Percentiles rank a stretch among this genome's conserved stretches.
These are phyloP conservation scores for Aspergillus melleus DNA, from an alignment of 2,329 filamentous ascomycete genomes.

Conservation along the genomic window DNA sequence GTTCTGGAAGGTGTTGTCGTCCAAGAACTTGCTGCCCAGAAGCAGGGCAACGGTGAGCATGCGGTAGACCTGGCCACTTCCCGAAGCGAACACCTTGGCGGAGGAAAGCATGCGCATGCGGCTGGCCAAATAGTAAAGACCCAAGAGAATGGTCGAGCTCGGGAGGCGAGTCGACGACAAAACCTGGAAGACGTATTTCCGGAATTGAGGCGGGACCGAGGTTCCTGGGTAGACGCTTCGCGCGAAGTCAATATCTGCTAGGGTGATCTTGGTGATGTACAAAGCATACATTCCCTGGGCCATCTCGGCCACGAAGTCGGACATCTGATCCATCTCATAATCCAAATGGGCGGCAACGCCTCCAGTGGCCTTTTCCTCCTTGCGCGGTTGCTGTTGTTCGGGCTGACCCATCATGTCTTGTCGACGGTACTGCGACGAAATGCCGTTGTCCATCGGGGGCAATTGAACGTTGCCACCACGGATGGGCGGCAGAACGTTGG, in stretches of 20 bases:
- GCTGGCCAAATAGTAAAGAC: conserved; percentile 84
- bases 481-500: conserved; percentile 43
- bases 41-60: conserved; percentile 83
- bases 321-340: conserved; percentile 96
- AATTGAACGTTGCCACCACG: conserved; percentile 39
- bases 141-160: conserved; percentile 85
- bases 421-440: conserved; percentile 43
- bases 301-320: conserved; percentile 92
- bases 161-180: conserved; percentile 86
- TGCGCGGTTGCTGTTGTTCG: conserved; percentile 42
- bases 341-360: conserved; percentile 92
- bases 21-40: conserved; percentile 90
- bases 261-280: conserved; percentile 55
- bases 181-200: conserved; percentile 90
- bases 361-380: conserved; percentile 70
- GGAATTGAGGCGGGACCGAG: conserved; percentile 70
- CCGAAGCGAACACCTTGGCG: conserved; percentile 55
- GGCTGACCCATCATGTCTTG: conserved; percentile 39
- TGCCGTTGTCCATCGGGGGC: conserved; percentile 43
- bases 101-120: conserved; percentile 73
- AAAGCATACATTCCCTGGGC: conserved; percentile 69
- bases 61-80: conserved; percentile 75
- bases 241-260: conserved; percentile 63
- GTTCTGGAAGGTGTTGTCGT: conserved; percentile 98
- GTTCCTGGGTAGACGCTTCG: conserved; percentile 64